These are phyloP conservation scores for Hypoxylon lienhwacheense DNA, from an alignment of 495 filamentous ascomycete species.

Conservation along the genomic window DNA sequence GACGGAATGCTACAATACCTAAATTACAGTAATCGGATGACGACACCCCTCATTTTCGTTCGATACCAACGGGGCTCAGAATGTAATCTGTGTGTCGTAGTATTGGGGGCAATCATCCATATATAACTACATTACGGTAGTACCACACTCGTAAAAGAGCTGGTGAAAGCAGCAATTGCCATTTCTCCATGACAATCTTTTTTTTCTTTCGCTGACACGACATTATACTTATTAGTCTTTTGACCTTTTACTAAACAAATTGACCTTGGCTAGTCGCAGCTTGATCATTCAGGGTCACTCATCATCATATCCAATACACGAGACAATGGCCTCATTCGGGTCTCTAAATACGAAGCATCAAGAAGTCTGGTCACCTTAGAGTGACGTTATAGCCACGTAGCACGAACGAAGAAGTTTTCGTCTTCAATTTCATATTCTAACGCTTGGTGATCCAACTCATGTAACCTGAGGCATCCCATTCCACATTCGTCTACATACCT, in stretches of 20 bases:
- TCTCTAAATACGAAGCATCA: not conserved
- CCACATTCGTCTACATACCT: no score
- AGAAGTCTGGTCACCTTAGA: constrained; percentile 1
- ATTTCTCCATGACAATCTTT: constrained; percentile 3
- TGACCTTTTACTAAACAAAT: constrained; percentile 1
- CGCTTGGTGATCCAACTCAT: no score
- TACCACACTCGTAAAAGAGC: constrained; percentile 13
- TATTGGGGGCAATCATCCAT: constrained; percentile 22
- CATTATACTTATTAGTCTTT: not conserved
- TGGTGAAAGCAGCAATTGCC: constrained; percentile 18
- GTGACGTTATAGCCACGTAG: constrained; percentile 23
- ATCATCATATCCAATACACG: no score
- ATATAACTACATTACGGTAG: constrained; percentile 16
- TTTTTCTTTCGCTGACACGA: not conserved
- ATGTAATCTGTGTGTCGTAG: constrained; percentile 27
- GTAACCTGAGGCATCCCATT: no score
- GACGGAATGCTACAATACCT: constrained; percentile 20
- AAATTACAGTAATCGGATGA: constrained; percentile 35
- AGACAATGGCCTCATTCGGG: not conserved
- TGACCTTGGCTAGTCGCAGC: constrained; percentile 20
- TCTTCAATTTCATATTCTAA: not conserved
- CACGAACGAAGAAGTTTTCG: not conserved
- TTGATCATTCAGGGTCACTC: constrained; percentile 5
- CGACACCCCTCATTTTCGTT: constrained; percentile 24
- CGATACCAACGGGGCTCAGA: constrained; percentile 11